Evolutionary conservation across 805 yeast species (phyloP).

Genomic region (Saccharomycopsis schoenii): DNA sequence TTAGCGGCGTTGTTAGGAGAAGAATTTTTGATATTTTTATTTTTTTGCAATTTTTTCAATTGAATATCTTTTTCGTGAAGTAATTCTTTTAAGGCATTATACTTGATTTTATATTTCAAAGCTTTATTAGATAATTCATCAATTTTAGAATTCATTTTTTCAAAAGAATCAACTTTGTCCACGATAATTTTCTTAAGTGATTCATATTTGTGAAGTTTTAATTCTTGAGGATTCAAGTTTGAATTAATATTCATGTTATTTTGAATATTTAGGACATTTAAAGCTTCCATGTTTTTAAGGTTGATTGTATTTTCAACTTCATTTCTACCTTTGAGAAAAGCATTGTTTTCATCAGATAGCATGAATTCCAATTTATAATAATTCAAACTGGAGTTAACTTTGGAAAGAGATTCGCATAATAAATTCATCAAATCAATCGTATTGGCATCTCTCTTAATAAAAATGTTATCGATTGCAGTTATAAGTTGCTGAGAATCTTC

Average conservation of each 20-base stretch:
- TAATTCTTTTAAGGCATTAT: conserved; percentile 12
- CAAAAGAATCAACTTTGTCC: conserved; percentile 8
- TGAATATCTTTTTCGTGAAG: conserved; percentile 10
- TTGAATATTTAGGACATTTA: conserved; percentile 5
- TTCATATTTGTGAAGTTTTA: conserved; percentile 7
- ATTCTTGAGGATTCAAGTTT: not conserved
- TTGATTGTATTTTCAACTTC: conserved; percentile 38
- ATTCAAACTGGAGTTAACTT: conserved; percentile 5
- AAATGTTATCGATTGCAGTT: not conserved
- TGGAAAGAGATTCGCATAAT: conserved; percentile 7
- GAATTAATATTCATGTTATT: not conserved
- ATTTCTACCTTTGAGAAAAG: conserved; percentile 23
- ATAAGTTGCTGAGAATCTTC: not conserved
- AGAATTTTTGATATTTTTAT: not conserved
- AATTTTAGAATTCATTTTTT: conserved; percentile 4
- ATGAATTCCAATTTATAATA: conserved; percentile 13
- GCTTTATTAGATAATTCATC: conserved; percentile 13
- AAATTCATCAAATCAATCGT: conserved; percentile 3
- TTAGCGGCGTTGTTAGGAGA: not conserved
- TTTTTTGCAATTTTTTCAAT: conserved; percentile 7
- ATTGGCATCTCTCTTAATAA: not conserved
- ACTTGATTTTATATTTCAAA: conserved; percentile 17
- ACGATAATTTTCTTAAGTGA: conserved; percentile 8
- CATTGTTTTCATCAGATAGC: conserved; percentile 9
- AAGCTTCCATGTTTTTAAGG: conserved; percentile 33